A percentile compares a stretch with the other conserved stretches of the same genome.
Conservation (phyloP, 2,329 filamentous ascomycete genomes). For the Neofusicoccum parvum region DNA sequence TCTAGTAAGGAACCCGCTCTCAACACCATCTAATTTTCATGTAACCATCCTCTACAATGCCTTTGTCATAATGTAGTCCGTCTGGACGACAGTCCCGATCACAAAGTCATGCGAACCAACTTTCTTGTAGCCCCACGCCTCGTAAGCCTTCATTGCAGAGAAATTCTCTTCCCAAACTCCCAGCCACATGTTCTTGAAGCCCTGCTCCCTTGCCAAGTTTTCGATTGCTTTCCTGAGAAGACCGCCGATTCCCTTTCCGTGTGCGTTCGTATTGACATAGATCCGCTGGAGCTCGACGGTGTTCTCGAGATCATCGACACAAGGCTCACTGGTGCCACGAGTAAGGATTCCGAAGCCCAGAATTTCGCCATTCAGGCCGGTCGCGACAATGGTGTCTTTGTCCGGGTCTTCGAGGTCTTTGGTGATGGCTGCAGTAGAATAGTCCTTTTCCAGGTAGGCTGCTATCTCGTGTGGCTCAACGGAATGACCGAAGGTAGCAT, state of each 20-base stretch:
- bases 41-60: not conserved
- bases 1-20: no score
- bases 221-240: constrained; percentile 25
- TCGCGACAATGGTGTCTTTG: constrained; percentile 33
- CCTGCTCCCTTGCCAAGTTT: constrained; percentile 39
- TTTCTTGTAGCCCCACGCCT: constrained; percentile 43
- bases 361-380: constrained; percentile 25
- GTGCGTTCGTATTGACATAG: constrained; percentile 41
- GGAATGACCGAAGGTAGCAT: constrained; percentile 47
- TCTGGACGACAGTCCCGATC: constrained; percentile 46
- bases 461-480: constrained; percentile 41
- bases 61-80: constrained; percentile 48
- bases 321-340: constrained; percentile 42
- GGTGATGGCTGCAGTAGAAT: constrained; percentile 32
- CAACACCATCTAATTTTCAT: no score
- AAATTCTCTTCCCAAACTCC: constrained; percentile 53
- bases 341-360: constrained; percentile 48
- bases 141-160: constrained; percentile 44
- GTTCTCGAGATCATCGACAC: constrained; percentile 33
- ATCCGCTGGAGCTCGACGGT: constrained; percentile 48
- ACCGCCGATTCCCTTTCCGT: constrained; percentile 45
- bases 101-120: constrained; percentile 48
- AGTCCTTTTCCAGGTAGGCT: constrained; percentile 43
- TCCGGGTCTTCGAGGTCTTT: constrained; percentile 30
- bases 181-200: constrained; percentile 47